phyloP scores from a whole-genome alignment of 495 filamentous ascomycete genomes.

The Rusavskia elegans region DNA sequence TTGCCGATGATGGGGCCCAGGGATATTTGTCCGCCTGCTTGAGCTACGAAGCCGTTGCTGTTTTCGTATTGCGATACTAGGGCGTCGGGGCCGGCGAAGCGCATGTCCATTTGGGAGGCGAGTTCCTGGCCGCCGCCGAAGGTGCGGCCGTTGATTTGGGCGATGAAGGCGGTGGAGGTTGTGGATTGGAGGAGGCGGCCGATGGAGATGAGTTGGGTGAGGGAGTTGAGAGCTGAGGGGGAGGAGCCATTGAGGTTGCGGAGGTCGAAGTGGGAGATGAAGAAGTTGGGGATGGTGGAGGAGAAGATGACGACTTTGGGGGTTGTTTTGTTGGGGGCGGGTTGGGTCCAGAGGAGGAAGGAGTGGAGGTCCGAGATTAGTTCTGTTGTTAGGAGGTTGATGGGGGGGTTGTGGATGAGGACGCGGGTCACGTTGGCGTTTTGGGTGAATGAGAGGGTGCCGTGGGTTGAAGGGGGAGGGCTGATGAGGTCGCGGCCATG shows the following conservation, averaged over 20 bases:
- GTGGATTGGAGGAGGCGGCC: constrained; percentile 2
- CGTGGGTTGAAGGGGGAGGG: not conserved
- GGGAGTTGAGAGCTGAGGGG: not conserved
- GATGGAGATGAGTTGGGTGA: not conserved
- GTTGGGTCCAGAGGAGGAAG: constrained; percentile 1
- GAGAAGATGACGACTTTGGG: constrained; percentile 16
- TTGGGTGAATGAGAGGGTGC: not conserved
- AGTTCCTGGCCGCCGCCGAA: constrained; percentile 14
- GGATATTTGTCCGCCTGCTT: not conserved
- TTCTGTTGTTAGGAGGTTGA: constrained; percentile 1
- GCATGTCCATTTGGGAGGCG: constrained; percentile 15
- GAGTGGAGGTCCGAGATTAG: constrained; percentile 1
- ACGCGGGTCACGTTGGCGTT: constrained; percentile 4
- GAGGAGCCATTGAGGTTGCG: not conserved
- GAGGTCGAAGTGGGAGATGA: constrained; percentile 9
- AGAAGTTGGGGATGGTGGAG: constrained; percentile 12
- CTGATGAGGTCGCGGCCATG: not conserved
- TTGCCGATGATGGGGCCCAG: not conserved
- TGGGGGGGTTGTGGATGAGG: constrained; percentile 6
- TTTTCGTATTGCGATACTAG: constrained; percentile 8
- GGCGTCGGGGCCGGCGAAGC: constrained; percentile 14
- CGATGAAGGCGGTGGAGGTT: constrained; percentile 14
- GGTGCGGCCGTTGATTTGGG: constrained; percentile 15
- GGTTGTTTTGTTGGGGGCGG: not conserved
- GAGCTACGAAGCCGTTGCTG: not conserved